Conservation (phyloP, 1,284 basidiomycete species). For the Megacollybia platyphylla region DNA sequence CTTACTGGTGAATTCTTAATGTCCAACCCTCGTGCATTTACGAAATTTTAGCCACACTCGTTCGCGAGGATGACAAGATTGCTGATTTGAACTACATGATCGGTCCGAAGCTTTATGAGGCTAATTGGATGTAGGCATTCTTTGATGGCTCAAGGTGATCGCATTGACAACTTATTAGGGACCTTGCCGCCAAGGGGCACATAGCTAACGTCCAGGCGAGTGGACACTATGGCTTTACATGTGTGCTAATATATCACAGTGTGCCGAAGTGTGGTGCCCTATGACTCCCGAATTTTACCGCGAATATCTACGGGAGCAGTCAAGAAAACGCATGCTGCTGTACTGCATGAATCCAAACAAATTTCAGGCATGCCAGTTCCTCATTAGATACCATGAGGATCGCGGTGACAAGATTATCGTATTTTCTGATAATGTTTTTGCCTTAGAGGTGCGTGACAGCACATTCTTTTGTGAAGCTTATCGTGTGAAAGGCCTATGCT, state of each 20-base stretch:
- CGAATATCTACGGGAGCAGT: conserved; percentile 90
- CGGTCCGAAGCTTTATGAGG: conserved; percentile 98
- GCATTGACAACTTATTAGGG: conserved; percentile 25
- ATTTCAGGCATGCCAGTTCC: conserved; percentile 97
- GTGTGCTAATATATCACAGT: conserved; percentile 31
- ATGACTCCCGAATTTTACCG: conserved; percentile 99
- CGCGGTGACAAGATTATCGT: conserved; percentile 99
- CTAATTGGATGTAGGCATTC: conserved; percentile 85
- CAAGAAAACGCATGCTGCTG: conserved; percentile 88
- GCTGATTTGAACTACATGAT: conserved; percentile 98
- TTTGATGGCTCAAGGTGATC: conserved; percentile 5
- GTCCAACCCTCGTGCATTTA: not conserved
- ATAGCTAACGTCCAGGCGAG: conserved; percentile 95
- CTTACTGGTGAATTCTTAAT: conserved; percentile 54
- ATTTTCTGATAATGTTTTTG: conserved; percentile 97
- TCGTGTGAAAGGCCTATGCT: conserved; percentile 69
- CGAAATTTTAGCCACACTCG: conserved; percentile 70
- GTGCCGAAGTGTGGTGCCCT: conserved; percentile 99
- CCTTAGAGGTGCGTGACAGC: conserved; percentile 67
- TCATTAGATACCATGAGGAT: conserved; percentile 97
- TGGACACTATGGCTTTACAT: not conserved
- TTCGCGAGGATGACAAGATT: conserved; percentile 99
- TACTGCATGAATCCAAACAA: conserved; percentile 99
- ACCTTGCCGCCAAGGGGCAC: conserved; percentile 96
- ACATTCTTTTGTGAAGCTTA: conserved; percentile 1